phyloP scores from a whole-genome alignment of 202 grass and related monocot species.

The Hordeum pubiflorum region DNA sequence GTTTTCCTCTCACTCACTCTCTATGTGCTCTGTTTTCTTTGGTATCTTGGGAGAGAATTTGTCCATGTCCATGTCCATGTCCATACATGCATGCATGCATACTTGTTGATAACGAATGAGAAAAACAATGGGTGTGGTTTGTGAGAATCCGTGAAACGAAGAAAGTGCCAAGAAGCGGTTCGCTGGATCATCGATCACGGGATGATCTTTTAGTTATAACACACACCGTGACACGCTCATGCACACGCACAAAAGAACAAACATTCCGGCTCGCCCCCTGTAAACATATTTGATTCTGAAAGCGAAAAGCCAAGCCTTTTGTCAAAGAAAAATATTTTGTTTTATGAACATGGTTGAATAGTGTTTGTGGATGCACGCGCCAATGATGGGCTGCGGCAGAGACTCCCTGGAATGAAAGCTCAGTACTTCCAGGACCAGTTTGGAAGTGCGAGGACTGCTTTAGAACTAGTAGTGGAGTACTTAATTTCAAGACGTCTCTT shows the following conservation, averaged over 20 bases:
- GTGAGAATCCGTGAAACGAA: background rate
- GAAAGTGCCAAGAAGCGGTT: background rate
- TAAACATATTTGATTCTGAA: background rate
- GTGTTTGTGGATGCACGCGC: background rate
- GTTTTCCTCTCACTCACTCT: background rate
- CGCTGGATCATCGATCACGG: background rate
- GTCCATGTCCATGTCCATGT: conserved; percentile 15
- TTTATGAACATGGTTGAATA: background rate
- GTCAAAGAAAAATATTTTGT: background rate
- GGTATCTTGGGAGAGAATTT: conserved; percentile 10
- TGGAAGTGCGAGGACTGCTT: background rate
- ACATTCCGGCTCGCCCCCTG: background rate
- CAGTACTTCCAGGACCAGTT: background rate
- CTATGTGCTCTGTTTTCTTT: background rate
- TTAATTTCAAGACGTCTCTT: background rate
- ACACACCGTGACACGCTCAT: background rate
- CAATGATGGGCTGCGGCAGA: background rate
- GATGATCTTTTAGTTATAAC: background rate
- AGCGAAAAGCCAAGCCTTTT: background rate
- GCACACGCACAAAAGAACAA: background rate
- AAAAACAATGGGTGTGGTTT: background rate
- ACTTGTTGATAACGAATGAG: background rate
- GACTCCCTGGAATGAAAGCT: background rate
- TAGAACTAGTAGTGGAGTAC: background rate
- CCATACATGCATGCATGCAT: conserved; percentile 14